Conservation (phyloP, 1,284 basidiomycete species). For the Ceratobasidium sp. region DNA sequence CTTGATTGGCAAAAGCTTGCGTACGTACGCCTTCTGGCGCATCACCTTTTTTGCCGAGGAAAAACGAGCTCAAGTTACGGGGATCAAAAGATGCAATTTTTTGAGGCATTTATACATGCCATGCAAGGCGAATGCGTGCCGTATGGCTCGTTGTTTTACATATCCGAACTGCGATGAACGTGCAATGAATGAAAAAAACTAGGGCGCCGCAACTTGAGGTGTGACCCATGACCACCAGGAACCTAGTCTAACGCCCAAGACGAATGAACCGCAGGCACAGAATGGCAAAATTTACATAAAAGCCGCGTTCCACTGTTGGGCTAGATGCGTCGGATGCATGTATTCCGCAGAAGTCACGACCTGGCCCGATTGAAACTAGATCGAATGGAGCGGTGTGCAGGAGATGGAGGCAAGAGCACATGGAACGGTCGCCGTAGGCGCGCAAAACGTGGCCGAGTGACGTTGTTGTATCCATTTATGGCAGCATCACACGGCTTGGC, state of each 20-base stretch:
- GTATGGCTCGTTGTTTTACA: background rate
- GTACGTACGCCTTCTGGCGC: background rate
- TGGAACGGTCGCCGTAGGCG: background rate
- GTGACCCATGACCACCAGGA: background rate
- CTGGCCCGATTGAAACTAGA: background rate
- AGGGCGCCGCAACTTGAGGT: background rate
- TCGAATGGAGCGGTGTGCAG: slow-evolving; percentile 6
- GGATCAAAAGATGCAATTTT: slow-evolving; percentile 24
- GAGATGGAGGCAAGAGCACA: background rate
- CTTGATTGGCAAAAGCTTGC: slow-evolving; percentile 7
- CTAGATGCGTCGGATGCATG: background rate
- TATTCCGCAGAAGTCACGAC: background rate
- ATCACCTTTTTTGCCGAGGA: slow-evolving; percentile 9
- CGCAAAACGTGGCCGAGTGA: background rate
- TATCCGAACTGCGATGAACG: background rate
- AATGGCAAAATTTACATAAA: background rate
- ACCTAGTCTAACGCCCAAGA: background rate
- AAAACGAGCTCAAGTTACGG: slow-evolving; percentile 29
- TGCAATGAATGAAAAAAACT: background rate
- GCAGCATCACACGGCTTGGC: slow-evolving; percentile 3
- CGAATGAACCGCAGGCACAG: background rate
- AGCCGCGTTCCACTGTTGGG: background rate
- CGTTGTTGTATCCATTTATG: background rate
- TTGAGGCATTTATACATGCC: slow-evolving; percentile 27
- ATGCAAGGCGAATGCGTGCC: background rate